A percentile compares a stretch with the other conserved stretches of the same genome.
Evolutionary conservation across 768 basidiomycete genomes (phyloP).

Genomic region (Phylloporus arenicola): DNA sequence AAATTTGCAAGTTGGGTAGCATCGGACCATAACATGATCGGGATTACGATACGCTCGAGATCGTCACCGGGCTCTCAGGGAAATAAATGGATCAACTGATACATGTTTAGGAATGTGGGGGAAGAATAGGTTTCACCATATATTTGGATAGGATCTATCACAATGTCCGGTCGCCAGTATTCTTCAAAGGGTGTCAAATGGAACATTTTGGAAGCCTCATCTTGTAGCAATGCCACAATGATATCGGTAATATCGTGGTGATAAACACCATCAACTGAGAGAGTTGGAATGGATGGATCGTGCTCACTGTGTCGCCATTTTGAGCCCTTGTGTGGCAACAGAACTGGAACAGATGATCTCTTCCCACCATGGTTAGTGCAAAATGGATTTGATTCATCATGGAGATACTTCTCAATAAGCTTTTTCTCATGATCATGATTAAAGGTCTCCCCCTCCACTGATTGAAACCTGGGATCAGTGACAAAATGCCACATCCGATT

Average conservation of each 20-base stretch:
- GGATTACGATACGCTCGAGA: neutral
- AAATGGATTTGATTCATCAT: neutral
- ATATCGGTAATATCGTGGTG: neutral
- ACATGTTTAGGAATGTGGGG: neutral
- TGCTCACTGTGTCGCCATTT: neutral
- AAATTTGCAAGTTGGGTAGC: neutral
- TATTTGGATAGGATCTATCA: neutral
- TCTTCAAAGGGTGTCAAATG: neutral
- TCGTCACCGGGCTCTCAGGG: neutral
- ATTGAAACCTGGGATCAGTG: constrained; percentile 17
- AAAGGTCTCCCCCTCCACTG: constrained; percentile 9
- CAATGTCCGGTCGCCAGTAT: neutral
- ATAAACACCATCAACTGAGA: neutral
- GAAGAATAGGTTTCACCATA: neutral
- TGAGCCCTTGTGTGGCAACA: neutral
- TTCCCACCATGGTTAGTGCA: neutral
- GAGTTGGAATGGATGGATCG: neutral
- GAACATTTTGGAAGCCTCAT: neutral
- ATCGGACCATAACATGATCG: neutral
- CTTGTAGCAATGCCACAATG: neutral
- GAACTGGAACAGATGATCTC: constrained; percentile 1
- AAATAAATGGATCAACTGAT: neutral
- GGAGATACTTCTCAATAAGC: constrained; percentile 4
- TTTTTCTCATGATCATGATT: neutral
- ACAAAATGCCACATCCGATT: constrained; percentile 23